phyloP scores from a whole-genome alignment of 1,284 basidiomycete genomes.

The Farysia itapuensis region DNA sequence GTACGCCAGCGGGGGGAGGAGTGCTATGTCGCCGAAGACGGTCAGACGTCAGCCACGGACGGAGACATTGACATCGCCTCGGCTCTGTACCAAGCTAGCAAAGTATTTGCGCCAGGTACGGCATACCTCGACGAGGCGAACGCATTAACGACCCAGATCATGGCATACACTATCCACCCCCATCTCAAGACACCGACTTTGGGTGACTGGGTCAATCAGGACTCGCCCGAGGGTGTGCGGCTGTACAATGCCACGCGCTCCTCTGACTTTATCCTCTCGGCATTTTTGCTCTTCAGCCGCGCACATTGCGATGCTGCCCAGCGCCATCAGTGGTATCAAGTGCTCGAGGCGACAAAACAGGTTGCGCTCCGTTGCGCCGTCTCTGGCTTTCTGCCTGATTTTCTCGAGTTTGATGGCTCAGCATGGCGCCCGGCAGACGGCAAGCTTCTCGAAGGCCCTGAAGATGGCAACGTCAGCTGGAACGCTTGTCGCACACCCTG shows the following conservation, averaged over 20 bases:
- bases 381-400: constrained; percentile 46
- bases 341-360: constrained; percentile 34
- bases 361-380: constrained; percentile 15
- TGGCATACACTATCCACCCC: constrained; percentile 39
- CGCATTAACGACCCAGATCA: constrained; percentile 15
- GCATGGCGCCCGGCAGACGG: constrained; percentile 31
- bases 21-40: constrained; percentile 44
- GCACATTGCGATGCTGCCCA: constrained; percentile 21
- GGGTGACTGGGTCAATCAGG: constrained; percentile 50
- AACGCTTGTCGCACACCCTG: constrained; percentile 54
- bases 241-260: constrained; percentile 47
- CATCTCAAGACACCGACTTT: constrained; percentile 38
- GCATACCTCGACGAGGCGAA: constrained; percentile 37
- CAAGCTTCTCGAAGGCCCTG: constrained; percentile 41
- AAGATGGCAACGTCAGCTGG: constrained; percentile 51
- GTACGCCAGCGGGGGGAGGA: constrained; percentile 15
- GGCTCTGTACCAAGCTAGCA: constrained; percentile 34
- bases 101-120: constrained; percentile 30
- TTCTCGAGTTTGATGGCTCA: constrained; percentile 17
- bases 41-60: constrained; percentile 44
- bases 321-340: constrained; percentile 35
- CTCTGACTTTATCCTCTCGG: constrained; percentile 47
- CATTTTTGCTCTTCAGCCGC: constrained; percentile 39
- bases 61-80: constrained; percentile 55
- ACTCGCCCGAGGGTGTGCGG: constrained; percentile 14